Evolutionary conservation across 257 asterid genomes (phyloP).

Genomic region (Scutellaria minor): DNA sequence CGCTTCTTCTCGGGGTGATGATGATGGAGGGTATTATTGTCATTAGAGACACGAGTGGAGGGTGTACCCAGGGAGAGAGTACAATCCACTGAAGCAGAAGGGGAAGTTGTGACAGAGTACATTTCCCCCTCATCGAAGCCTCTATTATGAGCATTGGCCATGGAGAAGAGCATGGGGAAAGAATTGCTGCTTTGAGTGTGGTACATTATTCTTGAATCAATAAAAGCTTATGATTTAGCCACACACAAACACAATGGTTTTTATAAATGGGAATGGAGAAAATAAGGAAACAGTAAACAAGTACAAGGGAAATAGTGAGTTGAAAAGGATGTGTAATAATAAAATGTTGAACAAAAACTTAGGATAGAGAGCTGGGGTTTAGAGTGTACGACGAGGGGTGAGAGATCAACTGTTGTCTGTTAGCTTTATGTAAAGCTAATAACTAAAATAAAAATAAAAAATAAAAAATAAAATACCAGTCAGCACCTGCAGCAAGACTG

Average conservation of each 20-base stretch:
- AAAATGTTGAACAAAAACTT: constrained; percentile 52
- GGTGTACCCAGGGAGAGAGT: constrained; percentile 94
- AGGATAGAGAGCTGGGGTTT: constrained; percentile 43
- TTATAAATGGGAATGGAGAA: not conserved
- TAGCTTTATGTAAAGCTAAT: constrained; percentile 45
- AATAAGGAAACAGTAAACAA: not conserved
- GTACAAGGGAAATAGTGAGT: constrained; percentile 46
- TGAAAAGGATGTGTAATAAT: constrained; percentile 60
- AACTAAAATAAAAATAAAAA: constrained; percentile 21
- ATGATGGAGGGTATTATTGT: not conserved
- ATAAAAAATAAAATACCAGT: constrained; percentile 50
- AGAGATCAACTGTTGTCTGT: constrained; percentile 34
- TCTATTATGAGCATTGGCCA: constrained; percentile 36
- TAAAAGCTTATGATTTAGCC: not conserved
- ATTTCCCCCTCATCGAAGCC: constrained; percentile 43
- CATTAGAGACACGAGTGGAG: constrained; percentile 63
- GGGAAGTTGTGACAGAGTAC: constrained; percentile 44
- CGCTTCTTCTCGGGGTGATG: constrained; percentile 53
- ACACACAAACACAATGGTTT: not conserved
- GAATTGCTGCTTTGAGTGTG: constrained; percentile 51
- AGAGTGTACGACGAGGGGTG: not conserved
- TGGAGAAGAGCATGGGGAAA: constrained; percentile 68
- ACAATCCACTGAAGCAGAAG: constrained; percentile 79
- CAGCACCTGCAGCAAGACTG: constrained; percentile 51
- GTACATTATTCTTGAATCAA: constrained; percentile 32